Conservation (phyloP, 2,329 filamentous ascomycete species). For the Cryoendolithus antarcticus region DNA sequence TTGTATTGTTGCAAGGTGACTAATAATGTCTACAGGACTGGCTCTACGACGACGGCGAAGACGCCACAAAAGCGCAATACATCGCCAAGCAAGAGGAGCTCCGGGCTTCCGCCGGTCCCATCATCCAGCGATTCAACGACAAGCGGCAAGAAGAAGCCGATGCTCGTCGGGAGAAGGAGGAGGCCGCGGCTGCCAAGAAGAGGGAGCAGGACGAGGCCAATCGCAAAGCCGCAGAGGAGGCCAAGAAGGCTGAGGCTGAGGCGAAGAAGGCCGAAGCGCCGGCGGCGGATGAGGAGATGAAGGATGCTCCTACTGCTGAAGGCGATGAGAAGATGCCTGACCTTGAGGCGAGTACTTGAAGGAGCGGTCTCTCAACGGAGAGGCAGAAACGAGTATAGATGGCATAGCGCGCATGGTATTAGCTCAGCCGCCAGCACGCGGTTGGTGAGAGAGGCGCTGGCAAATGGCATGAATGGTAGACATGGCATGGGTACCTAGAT, state of each 20-base stretch:
- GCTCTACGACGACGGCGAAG: conserved; percentile 95
- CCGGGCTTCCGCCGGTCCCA: conserved; percentile 75
- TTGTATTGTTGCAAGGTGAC: conserved; percentile 98
- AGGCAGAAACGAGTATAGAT: too few relatives aligned
- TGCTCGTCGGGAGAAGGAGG: conserved; percentile 53
- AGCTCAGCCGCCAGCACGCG: too few relatives aligned
- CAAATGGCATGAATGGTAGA: too few relatives aligned
- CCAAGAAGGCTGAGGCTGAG: conserved; percentile 40
- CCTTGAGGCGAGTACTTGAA: too few relatives aligned
- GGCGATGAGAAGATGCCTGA: conserved; percentile 7
- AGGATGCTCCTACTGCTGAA: conserved; percentile 37
- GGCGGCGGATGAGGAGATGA: conserved; percentile 42
- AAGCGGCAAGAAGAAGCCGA: conserved; percentile 81
- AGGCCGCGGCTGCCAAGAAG: conserved; percentile 52
- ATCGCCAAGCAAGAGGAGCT: conserved; percentile 93
- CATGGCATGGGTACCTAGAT: too few relatives aligned
- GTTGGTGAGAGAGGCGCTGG: too few relatives aligned
- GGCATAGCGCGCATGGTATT: too few relatives aligned
- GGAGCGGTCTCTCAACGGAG: too few relatives aligned
- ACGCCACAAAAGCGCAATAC: conserved; percentile 87
- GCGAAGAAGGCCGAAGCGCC: conserved; percentile 17
- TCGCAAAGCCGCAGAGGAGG: conserved; percentile 38
- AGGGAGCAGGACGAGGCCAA: conserved; percentile 50
- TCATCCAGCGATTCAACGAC: conserved; percentile 89
- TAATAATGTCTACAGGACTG: conserved; percentile 55